These are phyloP conservation scores for Moringa oleifera DNA, from an alignment of 345 rosid species.

Conservation along the genomic window DNA sequence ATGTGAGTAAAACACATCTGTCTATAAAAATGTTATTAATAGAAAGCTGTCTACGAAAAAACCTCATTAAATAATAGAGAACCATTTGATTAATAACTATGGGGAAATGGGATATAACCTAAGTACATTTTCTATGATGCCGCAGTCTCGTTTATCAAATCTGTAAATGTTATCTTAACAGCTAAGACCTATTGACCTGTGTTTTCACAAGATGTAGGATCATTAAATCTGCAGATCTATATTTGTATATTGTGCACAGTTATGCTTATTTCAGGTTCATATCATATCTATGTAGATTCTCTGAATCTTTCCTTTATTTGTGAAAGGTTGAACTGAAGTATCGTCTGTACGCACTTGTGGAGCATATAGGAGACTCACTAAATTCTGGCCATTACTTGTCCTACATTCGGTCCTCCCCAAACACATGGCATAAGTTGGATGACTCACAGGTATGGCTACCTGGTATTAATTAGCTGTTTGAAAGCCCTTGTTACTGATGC, in stretches of 20 bases:
- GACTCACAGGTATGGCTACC: conserved; percentile 44
- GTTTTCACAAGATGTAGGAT: neutral
- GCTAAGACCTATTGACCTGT: too few relatives aligned
- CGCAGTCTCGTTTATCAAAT: too few relatives aligned
- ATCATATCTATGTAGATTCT: neutral
- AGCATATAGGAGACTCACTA: conserved; percentile 52
- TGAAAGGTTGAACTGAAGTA: conserved; percentile 49
- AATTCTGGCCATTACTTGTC: conserved; percentile 72
- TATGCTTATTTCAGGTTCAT: too few relatives aligned
- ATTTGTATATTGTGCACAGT: too few relatives aligned
- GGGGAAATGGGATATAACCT: too few relatives aligned
- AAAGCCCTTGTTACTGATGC: neutral
- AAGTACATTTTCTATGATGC: too few relatives aligned
- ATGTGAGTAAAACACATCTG: conserved; percentile 32
- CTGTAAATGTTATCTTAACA: too few relatives aligned
- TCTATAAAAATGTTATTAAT: too few relatives aligned
- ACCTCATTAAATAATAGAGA: too few relatives aligned
- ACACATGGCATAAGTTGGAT: conserved; percentile 67
- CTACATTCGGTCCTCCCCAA: conserved; percentile 63
- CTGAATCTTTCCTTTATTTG: conserved; percentile 5
- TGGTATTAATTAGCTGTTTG: neutral
- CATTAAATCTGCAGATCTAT: too few relatives aligned
- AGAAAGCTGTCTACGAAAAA: too few relatives aligned
- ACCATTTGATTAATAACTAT: too few relatives aligned
- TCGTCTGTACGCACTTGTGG: conserved; percentile 70